phyloP scores from a whole-genome alignment of 1,284 basidiomycete genomes.

The Xerocomus amazonicus region DNA sequence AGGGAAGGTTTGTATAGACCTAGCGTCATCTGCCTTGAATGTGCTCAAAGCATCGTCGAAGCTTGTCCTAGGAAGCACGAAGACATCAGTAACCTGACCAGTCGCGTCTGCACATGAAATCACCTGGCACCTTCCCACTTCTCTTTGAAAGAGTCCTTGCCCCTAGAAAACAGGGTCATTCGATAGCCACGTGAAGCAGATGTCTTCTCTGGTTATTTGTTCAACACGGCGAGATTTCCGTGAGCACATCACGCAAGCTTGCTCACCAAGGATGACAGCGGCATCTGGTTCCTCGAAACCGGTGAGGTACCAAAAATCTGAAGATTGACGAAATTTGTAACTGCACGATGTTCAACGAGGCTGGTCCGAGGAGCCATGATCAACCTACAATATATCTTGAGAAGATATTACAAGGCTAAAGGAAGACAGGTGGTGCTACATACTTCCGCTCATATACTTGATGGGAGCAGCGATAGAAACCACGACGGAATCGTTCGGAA shows the following conservation, averaged over 20 bases:
- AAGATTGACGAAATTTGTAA: conserved; percentile 93
- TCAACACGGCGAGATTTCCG: neutral
- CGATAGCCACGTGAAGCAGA: conserved; percentile 74
- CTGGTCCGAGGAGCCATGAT: neutral
- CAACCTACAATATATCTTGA: conserved; percentile 47
- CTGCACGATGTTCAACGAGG: conserved; percentile 40
- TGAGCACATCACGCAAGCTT: neutral
- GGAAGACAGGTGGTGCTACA: conserved; percentile 34
- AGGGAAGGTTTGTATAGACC: conserved; percentile 52
- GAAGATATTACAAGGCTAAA: conserved; percentile 11
- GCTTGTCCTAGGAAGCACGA: conserved; percentile 44
- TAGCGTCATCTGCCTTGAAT: conserved; percentile 76
- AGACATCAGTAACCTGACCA: conserved; percentile 1
- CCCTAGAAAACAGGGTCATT: conserved; percentile 86
- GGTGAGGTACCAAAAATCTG: conserved; percentile 92
- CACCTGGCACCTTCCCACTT: conserved; percentile 90
- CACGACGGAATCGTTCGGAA: conserved; percentile 78
- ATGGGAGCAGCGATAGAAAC: conserved; percentile 79
- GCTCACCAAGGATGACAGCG: conserved; percentile 76
- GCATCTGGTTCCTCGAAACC: conserved; percentile 94
- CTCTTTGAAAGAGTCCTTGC: conserved; percentile 75
- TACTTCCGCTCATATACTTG: conserved; percentile 86
- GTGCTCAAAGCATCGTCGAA: conserved; percentile 56
- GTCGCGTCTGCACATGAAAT: neutral
- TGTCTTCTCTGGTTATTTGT: conserved; percentile 48